phyloP scores from a whole-genome alignment of 345 rosid genomes.

The Barbarea vulgaris region DNA sequence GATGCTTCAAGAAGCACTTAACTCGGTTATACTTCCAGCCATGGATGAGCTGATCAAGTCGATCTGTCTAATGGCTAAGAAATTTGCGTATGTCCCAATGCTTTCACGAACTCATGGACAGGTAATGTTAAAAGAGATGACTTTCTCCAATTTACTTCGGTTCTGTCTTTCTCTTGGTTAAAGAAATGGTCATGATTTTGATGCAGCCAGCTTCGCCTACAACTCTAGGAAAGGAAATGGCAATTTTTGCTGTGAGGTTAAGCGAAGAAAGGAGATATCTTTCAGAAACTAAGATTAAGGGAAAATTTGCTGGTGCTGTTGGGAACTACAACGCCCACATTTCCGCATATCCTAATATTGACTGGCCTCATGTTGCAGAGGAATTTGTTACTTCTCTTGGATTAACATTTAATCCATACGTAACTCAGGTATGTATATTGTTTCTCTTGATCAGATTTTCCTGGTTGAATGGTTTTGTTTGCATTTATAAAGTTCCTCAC shows the following conservation, averaged over 20 bases:
- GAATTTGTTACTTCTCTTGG: conserved; percentile 89
- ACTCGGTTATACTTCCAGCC: conserved; percentile 60
- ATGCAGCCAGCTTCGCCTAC: conserved; percentile 95
- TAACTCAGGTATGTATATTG: conserved; percentile 76
- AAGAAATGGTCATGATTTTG: background rate
- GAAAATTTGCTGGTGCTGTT: conserved; percentile 97
- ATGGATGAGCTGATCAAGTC: conserved; percentile 76
- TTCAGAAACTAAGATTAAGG: conserved; percentile 74
- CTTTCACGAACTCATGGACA: conserved; percentile 99
- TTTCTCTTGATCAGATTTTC: background rate
- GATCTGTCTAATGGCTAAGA: conserved; percentile 62
- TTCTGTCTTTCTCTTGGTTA: conserved; percentile 4
- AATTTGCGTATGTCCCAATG: conserved; percentile 72
- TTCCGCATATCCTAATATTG: conserved; percentile 70
- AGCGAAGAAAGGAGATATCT: conserved; percentile 73
- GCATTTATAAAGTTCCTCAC: background rate
- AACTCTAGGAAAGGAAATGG: conserved; percentile 94
- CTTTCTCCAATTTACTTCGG: background rate
- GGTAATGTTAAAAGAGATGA: conserved; percentile 47
- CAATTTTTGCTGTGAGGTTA: conserved; percentile 85
- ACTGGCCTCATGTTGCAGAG: conserved; percentile 77
- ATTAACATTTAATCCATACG: conserved; percentile 82
- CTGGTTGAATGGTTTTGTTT: background rate
- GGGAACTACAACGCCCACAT: conserved; percentile 97
- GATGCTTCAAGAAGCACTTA: conserved; percentile 82